Percentiles rank a stretch among this genome's conserved stretches.
These are phyloP conservation scores for Pestalotiopsis sp. DNA, from an alignment of 2,329 filamentous ascomycete genomes.

Conservation along the genomic window DNA sequence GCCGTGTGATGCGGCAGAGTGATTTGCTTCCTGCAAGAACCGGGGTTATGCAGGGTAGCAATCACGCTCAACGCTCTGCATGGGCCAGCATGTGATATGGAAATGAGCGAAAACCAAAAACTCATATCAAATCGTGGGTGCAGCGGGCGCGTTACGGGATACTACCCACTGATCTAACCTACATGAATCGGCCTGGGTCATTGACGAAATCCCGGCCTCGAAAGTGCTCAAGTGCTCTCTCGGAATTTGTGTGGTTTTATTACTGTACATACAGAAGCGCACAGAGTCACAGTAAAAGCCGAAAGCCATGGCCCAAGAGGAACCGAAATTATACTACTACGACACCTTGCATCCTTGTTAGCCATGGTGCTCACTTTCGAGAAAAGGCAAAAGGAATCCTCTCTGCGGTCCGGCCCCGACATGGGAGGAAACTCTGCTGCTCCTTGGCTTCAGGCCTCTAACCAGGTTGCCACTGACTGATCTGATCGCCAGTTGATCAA, in stretches of 20 bases:
- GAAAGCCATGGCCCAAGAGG: too few species aligned
- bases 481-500: background rate
- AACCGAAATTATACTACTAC: too few species aligned
- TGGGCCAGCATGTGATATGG: background rate
- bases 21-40: background rate
- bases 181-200: too few species aligned
- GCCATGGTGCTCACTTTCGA: background rate
- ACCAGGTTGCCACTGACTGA: background rate
- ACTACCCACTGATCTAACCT: background rate
- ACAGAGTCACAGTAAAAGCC: too few species aligned
- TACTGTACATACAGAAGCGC: too few species aligned
- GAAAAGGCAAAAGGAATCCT: background rate
- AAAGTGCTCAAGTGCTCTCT: too few species aligned
- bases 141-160: background rate
- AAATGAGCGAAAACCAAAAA: background rate
- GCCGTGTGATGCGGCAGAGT: background rate
- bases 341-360: too few species aligned
- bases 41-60: background rate
- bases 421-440: background rate
- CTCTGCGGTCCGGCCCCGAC: background rate
- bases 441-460: background rate
- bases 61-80: background rate
- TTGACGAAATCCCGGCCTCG: too few species aligned
- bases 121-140: background rate
- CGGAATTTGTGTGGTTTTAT: too few species aligned